phyloP scores from a whole-genome alignment of 2,329 filamentous ascomycete genomes.

The Apiospora phragmitis region DNA sequence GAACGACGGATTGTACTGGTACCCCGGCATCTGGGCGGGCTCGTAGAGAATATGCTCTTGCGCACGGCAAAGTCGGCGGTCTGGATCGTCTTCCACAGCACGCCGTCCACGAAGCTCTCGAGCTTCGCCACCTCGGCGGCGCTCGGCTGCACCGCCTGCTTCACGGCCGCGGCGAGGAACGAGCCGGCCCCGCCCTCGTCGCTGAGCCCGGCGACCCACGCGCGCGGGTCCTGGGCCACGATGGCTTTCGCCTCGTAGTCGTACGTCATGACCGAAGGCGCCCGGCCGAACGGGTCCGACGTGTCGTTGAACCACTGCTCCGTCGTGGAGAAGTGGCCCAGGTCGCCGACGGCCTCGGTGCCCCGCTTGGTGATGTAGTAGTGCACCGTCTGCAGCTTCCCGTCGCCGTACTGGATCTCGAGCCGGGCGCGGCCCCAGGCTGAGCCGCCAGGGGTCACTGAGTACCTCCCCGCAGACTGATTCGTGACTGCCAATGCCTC shows the following conservation, averaged over 20 bases:
- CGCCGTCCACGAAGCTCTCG: slow-evolving; percentile 53
- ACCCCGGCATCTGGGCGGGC: slow-evolving; percentile 41
- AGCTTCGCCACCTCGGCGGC: slow-evolving; percentile 50
- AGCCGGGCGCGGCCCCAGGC: slow-evolving; percentile 52
- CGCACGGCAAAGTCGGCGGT: slow-evolving; percentile 47
- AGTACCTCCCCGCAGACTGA: slow-evolving; percentile 36
- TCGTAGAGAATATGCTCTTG: slow-evolving; percentile 60
- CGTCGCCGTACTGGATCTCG: slow-evolving; percentile 48
- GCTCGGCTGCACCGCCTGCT: slow-evolving; percentile 52
- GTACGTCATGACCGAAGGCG: slow-evolving; percentile 57
- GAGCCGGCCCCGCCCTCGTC: slow-evolving; percentile 60
- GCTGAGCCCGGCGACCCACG: slow-evolving; percentile 60
- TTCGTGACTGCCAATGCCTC: slow-evolving; percentile 37
- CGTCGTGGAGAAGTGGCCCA: slow-evolving; percentile 55
- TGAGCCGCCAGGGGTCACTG: slow-evolving; percentile 40
- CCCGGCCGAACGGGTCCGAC: slow-evolving; percentile 54
- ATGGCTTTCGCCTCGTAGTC: slow-evolving; percentile 47
- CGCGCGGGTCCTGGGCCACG: slow-evolving; percentile 48
- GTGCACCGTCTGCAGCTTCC: slow-evolving; percentile 52
- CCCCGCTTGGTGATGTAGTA: slow-evolving; percentile 54
- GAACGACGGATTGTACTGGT: slow-evolving; percentile 42
- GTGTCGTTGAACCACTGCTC: slow-evolving; percentile 52
- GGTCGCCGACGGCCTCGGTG: slow-evolving; percentile 42
- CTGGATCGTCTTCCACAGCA: slow-evolving; percentile 52
- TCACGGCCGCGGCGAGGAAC: slow-evolving; percentile 55